Conservation (phyloP, 1,139 yeast genomes). For the Maudiozyma humilis region DNA sequence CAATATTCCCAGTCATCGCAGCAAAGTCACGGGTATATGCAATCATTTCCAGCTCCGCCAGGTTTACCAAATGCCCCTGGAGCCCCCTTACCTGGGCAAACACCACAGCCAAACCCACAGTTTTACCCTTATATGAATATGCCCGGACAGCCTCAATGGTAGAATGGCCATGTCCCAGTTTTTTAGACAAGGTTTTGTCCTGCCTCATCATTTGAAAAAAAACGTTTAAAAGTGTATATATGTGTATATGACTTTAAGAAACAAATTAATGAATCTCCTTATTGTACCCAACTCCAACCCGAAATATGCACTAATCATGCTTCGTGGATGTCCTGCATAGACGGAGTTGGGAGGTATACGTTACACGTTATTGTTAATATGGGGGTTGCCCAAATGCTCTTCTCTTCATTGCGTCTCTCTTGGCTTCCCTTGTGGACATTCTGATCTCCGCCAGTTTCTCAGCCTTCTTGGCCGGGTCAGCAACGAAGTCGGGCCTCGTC, state of each 20-base stretch:
- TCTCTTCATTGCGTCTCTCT: constrained; percentile 30
- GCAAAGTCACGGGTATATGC: no score
- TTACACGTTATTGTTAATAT: background rate
- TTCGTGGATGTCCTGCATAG: background rate
- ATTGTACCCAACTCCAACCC: no score
- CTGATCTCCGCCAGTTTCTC: constrained; percentile 45
- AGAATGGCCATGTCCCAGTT: no score
- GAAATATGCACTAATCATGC: no score
- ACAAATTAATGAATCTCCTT: no score
- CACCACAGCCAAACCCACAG: background rate
- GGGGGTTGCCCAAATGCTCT: constrained; percentile 6
- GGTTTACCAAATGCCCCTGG: no score
- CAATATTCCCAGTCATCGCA: no score
- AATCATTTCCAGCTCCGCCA: no score
- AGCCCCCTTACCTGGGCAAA: no score
- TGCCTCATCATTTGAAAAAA: background rate
- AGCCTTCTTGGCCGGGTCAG: constrained; percentile 34
- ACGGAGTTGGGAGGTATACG: background rate
- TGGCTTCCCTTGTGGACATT: constrained; percentile 30
- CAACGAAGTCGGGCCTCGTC: constrained; percentile 50
- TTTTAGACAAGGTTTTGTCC: background rate
- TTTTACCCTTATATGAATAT: background rate
- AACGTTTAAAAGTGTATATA: background rate
- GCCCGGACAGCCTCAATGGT: constrained; percentile 2
- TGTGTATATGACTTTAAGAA: no score